Percentiles rank a stretch among this genome's conserved stretches.
Conservation (phyloP, 2,329 filamentous ascomycete species). For the Phialemoniopsis sp. region DNA sequence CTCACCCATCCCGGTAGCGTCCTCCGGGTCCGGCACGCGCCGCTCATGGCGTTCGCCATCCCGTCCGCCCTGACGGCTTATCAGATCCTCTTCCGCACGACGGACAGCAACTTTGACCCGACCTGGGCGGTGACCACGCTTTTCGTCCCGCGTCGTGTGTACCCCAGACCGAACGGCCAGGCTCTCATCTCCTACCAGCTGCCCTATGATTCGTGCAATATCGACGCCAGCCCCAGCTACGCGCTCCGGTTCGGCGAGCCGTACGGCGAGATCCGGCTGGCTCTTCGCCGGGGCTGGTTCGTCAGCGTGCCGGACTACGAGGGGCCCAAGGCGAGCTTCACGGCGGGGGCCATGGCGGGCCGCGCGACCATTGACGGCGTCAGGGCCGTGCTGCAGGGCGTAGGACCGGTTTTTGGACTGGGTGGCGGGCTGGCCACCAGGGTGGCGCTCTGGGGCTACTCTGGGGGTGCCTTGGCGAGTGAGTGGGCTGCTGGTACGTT, state of each 20-base stretch:
- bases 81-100: slow-evolving; percentile 32
- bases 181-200: slow-evolving; percentile 35
- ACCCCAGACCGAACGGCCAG: not conserved
- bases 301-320: slow-evolving; percentile 41
- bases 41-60: slow-evolving; percentile 16
- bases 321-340: slow-evolving; percentile 35
- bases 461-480: slow-evolving; percentile 44
- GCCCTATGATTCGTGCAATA: slow-evolving; percentile 29
- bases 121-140: slow-evolving; percentile 34
- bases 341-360: slow-evolving; percentile 32
- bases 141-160: slow-evolving; percentile 15
- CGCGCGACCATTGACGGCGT: slow-evolving; percentile 37
- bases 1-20: slow-evolving; percentile 18
- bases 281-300: slow-evolving; percentile 35
- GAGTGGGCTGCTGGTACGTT: slow-evolving; percentile 34
- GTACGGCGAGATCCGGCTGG: slow-evolving; percentile 23
- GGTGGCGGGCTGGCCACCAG: slow-evolving; percentile 13
- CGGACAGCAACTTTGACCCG: slow-evolving; percentile 23
- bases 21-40: slow-evolving; percentile 19
- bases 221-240: slow-evolving; percentile 33
- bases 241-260: slow-evolving; percentile 15
- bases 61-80: slow-evolving; percentile 18
- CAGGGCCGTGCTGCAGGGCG: slow-evolving; percentile 28
- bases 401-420: slow-evolving; percentile 19
- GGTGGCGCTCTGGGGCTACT: slow-evolving; percentile 48